phyloP scores from a whole-genome alignment of 2,329 filamentous ascomycete genomes.

The Colletotrichum sp. region DNA sequence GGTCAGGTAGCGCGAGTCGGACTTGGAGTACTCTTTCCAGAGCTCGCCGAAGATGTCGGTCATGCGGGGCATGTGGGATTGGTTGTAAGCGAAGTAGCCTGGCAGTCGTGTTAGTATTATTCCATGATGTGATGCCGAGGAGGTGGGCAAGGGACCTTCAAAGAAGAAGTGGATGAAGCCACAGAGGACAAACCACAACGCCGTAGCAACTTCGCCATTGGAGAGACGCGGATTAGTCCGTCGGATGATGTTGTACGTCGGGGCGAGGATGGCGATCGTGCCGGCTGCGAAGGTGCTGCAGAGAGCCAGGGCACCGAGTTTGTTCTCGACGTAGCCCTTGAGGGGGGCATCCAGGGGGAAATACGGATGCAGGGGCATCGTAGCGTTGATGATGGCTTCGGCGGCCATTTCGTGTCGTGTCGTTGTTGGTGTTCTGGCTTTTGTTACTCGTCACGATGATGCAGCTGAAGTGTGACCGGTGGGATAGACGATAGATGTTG shows the following conservation, averaged over 20 bases:
- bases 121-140: rapidly evolving
- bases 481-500: not conserved
- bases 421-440: not conserved
- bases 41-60: conserved; percentile 55
- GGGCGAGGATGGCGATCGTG: conserved; percentile 60
- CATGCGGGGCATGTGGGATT: conserved; percentile 41
- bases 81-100: conserved; percentile 57
- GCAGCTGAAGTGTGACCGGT: not conserved
- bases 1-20: conserved; percentile 61
- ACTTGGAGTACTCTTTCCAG: conserved; percentile 64
- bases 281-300: conserved; percentile 64
- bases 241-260: conserved; percentile 60
- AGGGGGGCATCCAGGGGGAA: conserved; percentile 71
- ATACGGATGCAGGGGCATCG: conserved; percentile 63
- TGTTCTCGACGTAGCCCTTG: conserved; percentile 69
- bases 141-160: conserved; percentile 35
- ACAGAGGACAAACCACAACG: conserved; percentile 81
- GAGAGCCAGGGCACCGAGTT: conserved; percentile 62
- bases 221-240: conserved; percentile 57
- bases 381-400: conserved; percentile 1
- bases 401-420: not conserved
- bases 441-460: not conserved
- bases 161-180: conserved; percentile 52
- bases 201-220: conserved; percentile 59
- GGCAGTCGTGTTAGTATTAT: conserved; percentile 5